These are phyloP conservation scores for Paraconiothyrium brasiliense DNA, from an alignment of 2,329 filamentous ascomycete species.

Conservation along the genomic window DNA sequence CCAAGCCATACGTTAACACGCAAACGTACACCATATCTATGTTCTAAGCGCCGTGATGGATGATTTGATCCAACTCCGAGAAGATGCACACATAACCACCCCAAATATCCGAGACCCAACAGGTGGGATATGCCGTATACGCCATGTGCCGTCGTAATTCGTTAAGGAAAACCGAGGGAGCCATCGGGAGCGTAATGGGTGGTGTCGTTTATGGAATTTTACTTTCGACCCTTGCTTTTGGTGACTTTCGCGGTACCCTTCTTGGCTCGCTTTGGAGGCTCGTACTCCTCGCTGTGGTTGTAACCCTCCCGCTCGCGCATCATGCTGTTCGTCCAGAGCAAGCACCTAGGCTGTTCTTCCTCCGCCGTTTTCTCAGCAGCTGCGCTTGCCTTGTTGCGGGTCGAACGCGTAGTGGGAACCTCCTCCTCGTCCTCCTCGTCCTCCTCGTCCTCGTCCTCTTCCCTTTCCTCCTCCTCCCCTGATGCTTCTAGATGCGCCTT, in stretches of 20 bases:
- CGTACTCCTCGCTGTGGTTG: slow-evolving; percentile 65
- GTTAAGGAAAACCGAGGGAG: slow-evolving; percentile 3
- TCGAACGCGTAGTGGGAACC: slow-evolving; percentile 66
- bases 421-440: slow-evolving; percentile 60
- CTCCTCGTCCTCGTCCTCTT: slow-evolving; percentile 59
- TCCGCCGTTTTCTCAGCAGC: slow-evolving; percentile 56
- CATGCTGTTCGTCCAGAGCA: slow-evolving; percentile 72
- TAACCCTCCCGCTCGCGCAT: slow-evolving; percentile 68
- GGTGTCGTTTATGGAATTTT: slow-evolving; percentile 7
- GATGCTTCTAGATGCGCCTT: slow-evolving; percentile 68
- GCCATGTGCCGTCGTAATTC: slow-evolving; percentile 36
- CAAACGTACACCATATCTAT: not conserved
- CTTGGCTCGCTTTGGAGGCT: slow-evolving; percentile 59
- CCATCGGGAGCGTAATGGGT: not conserved
- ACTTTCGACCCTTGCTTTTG: slow-evolving; percentile 42
- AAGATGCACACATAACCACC: slow-evolving; percentile 3
- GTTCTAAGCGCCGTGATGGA: slow-evolving; percentile 3
- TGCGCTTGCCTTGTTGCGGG: slow-evolving; percentile 68
- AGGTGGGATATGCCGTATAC: slow-evolving; percentile 19
- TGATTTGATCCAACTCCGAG: slow-evolving; percentile 6
- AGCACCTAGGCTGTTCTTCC: slow-evolving; percentile 65
- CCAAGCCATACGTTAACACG: not conserved
- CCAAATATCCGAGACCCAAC: not conserved
- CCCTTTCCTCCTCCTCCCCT: slow-evolving; percentile 46
- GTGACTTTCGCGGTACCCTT: slow-evolving; percentile 44